phyloP scores from a whole-genome alignment of 2,329 filamentous ascomycete species.

The Aspergillus neotritici region DNA sequence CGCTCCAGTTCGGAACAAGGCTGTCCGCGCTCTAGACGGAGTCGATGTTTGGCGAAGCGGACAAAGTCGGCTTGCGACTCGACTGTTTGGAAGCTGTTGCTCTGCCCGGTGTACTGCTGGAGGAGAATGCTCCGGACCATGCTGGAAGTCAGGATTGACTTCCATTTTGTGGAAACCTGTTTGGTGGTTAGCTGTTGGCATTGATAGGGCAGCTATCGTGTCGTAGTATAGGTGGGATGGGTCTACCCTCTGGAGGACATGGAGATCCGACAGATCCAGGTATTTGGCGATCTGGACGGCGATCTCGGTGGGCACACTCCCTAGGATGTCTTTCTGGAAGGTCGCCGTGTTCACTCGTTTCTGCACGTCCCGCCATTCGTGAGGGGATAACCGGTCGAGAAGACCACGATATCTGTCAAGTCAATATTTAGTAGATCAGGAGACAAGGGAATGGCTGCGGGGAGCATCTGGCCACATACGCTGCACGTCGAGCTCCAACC shows the following conservation, averaged over 20 bases:
- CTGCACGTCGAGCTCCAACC: constrained; percentile 17
- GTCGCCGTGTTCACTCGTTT: constrained; percentile 13
- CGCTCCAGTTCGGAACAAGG: constrained; percentile 8
- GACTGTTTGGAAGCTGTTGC: background rate
- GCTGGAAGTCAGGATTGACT: constrained; percentile 23
- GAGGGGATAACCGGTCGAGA: constrained; percentile 19
- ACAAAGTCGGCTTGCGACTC: constrained; percentile 7
- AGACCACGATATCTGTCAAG: constrained; percentile 23
- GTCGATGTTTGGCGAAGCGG: constrained; percentile 18
- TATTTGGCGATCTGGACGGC: constrained; percentile 21
- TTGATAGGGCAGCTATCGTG: background rate
- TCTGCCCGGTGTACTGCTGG: constrained; percentile 11
- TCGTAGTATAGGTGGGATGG: background rate
- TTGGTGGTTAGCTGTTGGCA: background rate
- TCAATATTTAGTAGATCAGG: background rate
- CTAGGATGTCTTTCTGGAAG: constrained; percentile 32
- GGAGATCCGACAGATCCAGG: constrained; percentile 23
- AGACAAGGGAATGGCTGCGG: constrained; percentile 2
- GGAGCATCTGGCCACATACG: constrained; percentile 8
- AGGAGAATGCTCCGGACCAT: constrained; percentile 15
- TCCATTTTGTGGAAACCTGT: constrained; percentile 33
- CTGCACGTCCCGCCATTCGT: constrained; percentile 31
- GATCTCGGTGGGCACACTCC: constrained; percentile 29
- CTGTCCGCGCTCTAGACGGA: constrained; percentile 21
- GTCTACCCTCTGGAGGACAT: constrained; percentile 26